Base-by-base conservation (phyloP, 2,329 filamentous ascomycete species). In the Lojkania enalia region DNA sequence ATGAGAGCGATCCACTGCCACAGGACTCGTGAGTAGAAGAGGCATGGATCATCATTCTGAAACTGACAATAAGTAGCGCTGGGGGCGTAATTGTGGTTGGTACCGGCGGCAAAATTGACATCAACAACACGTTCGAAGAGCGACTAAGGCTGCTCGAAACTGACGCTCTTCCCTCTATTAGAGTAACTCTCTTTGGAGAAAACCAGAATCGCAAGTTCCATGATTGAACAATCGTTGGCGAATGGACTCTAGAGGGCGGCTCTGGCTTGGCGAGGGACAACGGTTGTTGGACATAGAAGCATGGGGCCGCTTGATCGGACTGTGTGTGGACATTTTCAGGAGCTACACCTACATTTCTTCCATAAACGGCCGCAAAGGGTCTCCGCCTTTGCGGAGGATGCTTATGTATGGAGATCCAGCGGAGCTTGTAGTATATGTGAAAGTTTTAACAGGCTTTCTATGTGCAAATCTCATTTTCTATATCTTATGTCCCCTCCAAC, bases 101-200 rank as follows among this genome's bases (percentile, higher is more conserved):
- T 54, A 86, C 87, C 57, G 80, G 79, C 55, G 94, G 94, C 69
- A 96, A 92, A 80, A 97, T 99, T 69, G 90, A 96, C 64, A 92
- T 99, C 72, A 91, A 96, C 82, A 97, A 99, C 78, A 97, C 94
- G 43, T 88, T 97, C 59, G 94, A 97, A 70, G 88, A 95, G 69
- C 85, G 94, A 57, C 78, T 99, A 72, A 82, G 81, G 64, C 79
- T 97, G 49, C 83, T 97, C 55, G 87, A 96, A 74, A 85, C 86
- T 45, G 87, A 88, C 57, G 88, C 89, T 39, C 82, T 96, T 46
- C 94, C 94, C 12, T 84, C 84, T 33, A 85, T 99, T 63, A 83
- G 94, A 65, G 82, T 87, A 71, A 87, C 87, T 13, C 79, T 99
- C 48, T 99, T 99, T 66, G 94, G 94, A 49, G 86, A 89, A 77